A percentile compares a stretch with the other conserved stretches of the same genome.
Conservation (phyloP, 257 asterid species). For the Primulina huaijiensis region DNA sequence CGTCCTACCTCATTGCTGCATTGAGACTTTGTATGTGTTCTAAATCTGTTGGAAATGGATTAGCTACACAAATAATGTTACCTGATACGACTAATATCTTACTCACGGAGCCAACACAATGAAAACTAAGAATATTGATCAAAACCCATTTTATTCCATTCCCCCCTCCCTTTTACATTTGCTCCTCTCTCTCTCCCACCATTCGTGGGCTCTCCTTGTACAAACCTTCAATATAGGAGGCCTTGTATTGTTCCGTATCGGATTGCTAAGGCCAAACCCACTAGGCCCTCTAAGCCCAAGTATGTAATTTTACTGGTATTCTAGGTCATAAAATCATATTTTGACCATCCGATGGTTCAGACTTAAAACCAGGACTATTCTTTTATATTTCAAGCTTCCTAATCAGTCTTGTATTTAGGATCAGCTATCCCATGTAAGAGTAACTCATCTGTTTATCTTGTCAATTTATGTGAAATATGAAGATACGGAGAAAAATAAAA, state of each 20-base stretch:
- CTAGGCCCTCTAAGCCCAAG: not conserved
- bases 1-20: too few species aligned
- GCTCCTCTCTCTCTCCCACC: not conserved
- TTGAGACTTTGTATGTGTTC: too few species aligned
- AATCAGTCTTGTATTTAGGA: not conserved
- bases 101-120: not conserved
- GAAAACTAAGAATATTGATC: not conserved
- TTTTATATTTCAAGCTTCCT: constrained; percentile 5
- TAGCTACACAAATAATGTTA: too few species aligned
- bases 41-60: too few species aligned
- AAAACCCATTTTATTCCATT: not conserved
- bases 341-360: not conserved
- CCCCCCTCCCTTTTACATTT: not conserved
- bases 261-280: not conserved
- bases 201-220: not conserved
- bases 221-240: not conserved
- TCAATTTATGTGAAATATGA: not conserved
- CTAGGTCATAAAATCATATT: not conserved
- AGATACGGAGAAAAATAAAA: too few species aligned
- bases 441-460: constrained; percentile 9
- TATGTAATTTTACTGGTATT: not conserved
- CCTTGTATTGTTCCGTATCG: not conserved
- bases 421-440: not conserved
- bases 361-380: not conserved
- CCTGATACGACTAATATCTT: too few species aligned